Evolutionary conservation across 1,284 basidiomycete species (phyloP).

Genomic region (Cryptococcus sp.): DNA sequence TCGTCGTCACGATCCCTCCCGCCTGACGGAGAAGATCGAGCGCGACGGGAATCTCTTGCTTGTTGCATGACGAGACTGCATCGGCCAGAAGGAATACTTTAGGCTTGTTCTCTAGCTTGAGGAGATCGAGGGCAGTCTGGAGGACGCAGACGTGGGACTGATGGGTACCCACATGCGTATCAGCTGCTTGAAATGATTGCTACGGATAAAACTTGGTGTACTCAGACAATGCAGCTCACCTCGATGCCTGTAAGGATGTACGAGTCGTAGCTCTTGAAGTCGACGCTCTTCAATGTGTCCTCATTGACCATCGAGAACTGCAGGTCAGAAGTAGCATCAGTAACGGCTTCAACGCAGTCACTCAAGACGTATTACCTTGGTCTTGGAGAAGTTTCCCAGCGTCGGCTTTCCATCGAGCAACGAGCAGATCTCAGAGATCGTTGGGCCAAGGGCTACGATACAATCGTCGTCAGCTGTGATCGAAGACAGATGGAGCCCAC

Average conservation of each 20-base stretch:
- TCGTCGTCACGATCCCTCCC: slow-evolving; percentile 73
- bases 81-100: slow-evolving; percentile 64
- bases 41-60: slow-evolving; percentile 52
- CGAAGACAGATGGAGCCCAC: neutral
- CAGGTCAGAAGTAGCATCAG: slow-evolving; percentile 52
- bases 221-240: slow-evolving; percentile 27
- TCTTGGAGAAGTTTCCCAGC: slow-evolving; percentile 51
- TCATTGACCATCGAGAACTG: slow-evolving; percentile 79
- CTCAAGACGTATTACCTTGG: slow-evolving; percentile 1
- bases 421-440: slow-evolving; percentile 7
- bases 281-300: slow-evolving; percentile 56
- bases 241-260: slow-evolving; percentile 83
- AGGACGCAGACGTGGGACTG: slow-evolving; percentile 82
- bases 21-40: slow-evolving; percentile 64
- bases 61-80: slow-evolving; percentile 75
- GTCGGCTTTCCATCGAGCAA: slow-evolving; percentile 1
- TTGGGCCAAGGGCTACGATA: slow-evolving; percentile 12
- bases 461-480: neutral
- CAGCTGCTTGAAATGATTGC: too few relatives aligned
- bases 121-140: slow-evolving; percentile 70
- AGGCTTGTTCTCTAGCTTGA: slow-evolving; percentile 33
- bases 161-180: neutral
- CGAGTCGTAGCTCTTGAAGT: slow-evolving; percentile 56
- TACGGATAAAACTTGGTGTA: neutral
- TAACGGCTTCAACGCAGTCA: neutral